Base-by-base conservation (phyloP, 2,329 filamentous ascomycete species). In the Fusarium phyllophilum region DNA sequence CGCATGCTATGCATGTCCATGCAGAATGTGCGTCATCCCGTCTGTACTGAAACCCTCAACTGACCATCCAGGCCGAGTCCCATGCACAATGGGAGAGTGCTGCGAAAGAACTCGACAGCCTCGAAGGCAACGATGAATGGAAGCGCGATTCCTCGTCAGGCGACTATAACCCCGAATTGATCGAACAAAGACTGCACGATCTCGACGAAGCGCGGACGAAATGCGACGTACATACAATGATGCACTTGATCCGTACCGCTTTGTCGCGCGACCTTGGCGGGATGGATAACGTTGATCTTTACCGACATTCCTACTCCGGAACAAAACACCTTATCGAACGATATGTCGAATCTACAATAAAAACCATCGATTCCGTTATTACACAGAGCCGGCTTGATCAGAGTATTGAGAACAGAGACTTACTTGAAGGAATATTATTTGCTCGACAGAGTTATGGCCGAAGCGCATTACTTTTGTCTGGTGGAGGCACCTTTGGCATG, bases 401-500 rank as follows among this genome's bases (percentile, higher is more conserved):
- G 57, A 88, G 86, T 11, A 78, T 93, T 42, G 89, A 92, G 57
- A 85, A 90, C 48, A 88, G 84, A 31, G 87, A 88, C 55, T 79
- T 90, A 9, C 85, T 95, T 11, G 92, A 95, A 62, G 89, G 91
- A 64, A 86, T 96, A 72, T 82, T 95, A 51, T 89, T 90, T 62
- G 89, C 93, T 3, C 89, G 94, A 44, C 93, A 95, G 78, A 93
- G 93, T 41, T 97, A 95, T 78, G 94, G 94, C n/a, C 89, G 94
- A 70, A 96, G 92, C 72, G 95, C 94, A 0, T 84, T 97, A 57
- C 85, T 97, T 15, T 85, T 97, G 15, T 97, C 94, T 9, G 95
- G 95, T 13, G 95, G 95, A 5, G 94, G 93, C 3, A 96, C 95
- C 2, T 94, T 97, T 83, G 95, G 95, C 45, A 97, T 97, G 93